Evolutionary conservation across 2,329 filamentous ascomycete genomes (phyloP), one percentile per base, ranked within the genome.

Genomic region (Elsinoe arachidis): DNA sequence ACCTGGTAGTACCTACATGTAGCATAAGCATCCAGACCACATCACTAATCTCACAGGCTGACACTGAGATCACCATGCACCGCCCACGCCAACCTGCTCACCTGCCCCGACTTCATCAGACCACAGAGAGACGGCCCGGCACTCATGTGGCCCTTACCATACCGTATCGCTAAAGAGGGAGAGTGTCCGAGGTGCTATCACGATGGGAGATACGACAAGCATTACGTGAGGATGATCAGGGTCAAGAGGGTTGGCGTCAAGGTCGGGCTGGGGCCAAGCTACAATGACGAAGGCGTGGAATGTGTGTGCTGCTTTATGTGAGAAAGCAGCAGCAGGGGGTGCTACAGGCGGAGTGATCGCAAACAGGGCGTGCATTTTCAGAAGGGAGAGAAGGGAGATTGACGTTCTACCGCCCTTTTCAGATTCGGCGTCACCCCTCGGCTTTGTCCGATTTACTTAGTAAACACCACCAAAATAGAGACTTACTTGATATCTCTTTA

Each of bases 171-270:
- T 19, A 41, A 37, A 10, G 39, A 46, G 5, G 38, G 54, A 14
- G 21, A 46, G 11, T 56, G 54, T 35, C 54, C 54, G 15, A 19
- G 39, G 15, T 56, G 54, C 43, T 9, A 34, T 15, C 4, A 10
- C 3, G 43, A 33, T 15, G 54, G 54, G n/a, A 4, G n/a, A 34
- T 56, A 56, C 21, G 41, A 56, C 19, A 9, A 43, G 17, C 54
- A 19, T 11, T 38, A 15, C 11, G 30, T 49, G 15, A 47, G 54
- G 43, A 56, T 56, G 54, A 46, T 56, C 19, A 37, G 4, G 26
- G 30, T 56, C 14, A 46, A 49, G 19, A 34, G 54, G 23, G 54
- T 23, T n/a, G 54, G 54, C 14, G 15, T 56, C 23, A 56, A 46
- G 30, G n/a, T 56, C 30, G 54, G 39, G n/a, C 5, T 23, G 10